Conservation (phyloP, 176 grass and related monocot genomes). For the Phyllostachys edulis region DNA sequence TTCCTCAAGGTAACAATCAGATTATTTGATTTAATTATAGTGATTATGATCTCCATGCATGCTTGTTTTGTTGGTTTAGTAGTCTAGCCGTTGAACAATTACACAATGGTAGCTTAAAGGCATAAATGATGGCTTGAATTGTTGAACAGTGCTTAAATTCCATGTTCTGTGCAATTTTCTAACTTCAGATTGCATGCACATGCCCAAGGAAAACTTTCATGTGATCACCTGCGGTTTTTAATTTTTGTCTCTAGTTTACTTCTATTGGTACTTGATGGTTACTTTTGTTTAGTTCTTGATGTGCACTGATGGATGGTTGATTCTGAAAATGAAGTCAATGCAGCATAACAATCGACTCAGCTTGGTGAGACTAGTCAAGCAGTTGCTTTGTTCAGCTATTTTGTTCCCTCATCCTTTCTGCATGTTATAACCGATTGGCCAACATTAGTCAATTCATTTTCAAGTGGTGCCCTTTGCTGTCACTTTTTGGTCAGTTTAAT, state of each 20-base stretch:
- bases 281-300: not conserved
- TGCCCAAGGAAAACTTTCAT: not conserved
- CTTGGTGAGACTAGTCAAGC: not conserved
- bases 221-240: not conserved
- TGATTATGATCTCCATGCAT: not conserved
- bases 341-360: not conserved
- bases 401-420: not conserved
- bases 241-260: not conserved
- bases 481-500: too few species aligned
- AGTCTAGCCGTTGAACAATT: constrained; percentile 3
- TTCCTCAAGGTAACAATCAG: constrained; percentile 65
- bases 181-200: not conserved
- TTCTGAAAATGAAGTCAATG: constrained; percentile 12
- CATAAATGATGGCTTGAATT: constrained; percentile 14
- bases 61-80: constrained; percentile 1
- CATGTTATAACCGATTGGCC: not conserved
- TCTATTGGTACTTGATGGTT: not conserved
- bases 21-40: not conserved
- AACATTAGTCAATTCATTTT: not conserved
- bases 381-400: constrained; percentile 16
- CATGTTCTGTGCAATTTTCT: not conserved
- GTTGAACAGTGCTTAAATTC: constrained; percentile 4
- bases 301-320: constrained; percentile 1
- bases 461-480: too few species aligned
- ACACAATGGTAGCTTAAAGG: not conserved